These are phyloP conservation scores for Eucalyptus sp. DNA, from an alignment of 345 rosid species.

Conservation along the genomic window DNA sequence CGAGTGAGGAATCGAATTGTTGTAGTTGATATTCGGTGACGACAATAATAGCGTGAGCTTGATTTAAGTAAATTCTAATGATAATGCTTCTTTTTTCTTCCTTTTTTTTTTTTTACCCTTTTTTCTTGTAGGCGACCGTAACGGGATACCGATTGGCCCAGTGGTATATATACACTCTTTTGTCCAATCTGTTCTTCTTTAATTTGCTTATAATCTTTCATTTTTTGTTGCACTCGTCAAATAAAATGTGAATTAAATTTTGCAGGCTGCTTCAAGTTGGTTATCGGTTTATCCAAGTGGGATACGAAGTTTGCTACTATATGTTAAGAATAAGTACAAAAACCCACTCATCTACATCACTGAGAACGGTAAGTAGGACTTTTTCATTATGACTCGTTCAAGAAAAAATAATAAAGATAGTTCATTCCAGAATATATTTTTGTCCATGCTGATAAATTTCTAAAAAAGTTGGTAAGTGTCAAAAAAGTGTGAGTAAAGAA, in stretches of 20 bases:
- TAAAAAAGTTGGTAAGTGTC: not conserved
- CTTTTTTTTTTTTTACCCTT: too few species aligned
- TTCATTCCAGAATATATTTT: not conserved
- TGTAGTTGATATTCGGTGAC: not conserved
- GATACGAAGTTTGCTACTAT: not conserved
- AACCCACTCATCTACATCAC: conserved; percentile 3
- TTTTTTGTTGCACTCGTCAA: too few species aligned
- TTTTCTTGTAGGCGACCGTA: not conserved
- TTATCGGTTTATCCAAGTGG: conserved; percentile 1
- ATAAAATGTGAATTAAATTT: not conserved
- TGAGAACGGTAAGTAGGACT: not conserved
- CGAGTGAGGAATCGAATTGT: not conserved
- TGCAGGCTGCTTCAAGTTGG: conserved; percentile 9
- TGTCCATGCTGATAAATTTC: not conserved
- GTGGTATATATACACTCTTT: not conserved
- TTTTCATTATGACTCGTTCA: not conserved
- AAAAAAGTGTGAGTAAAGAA: not conserved
- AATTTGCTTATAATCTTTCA: not conserved
- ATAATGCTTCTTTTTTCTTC: not conserved
- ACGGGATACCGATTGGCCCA: conserved; percentile 7
- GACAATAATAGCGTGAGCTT: not conserved
- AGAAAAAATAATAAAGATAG: not conserved
- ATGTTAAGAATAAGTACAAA: not conserved
- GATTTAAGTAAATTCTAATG: not conserved
- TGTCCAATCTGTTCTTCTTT: not conserved